phyloP scores from a whole-genome alignment of 305 asterid genomes.

The Fraxinus latifolia region DNA sequence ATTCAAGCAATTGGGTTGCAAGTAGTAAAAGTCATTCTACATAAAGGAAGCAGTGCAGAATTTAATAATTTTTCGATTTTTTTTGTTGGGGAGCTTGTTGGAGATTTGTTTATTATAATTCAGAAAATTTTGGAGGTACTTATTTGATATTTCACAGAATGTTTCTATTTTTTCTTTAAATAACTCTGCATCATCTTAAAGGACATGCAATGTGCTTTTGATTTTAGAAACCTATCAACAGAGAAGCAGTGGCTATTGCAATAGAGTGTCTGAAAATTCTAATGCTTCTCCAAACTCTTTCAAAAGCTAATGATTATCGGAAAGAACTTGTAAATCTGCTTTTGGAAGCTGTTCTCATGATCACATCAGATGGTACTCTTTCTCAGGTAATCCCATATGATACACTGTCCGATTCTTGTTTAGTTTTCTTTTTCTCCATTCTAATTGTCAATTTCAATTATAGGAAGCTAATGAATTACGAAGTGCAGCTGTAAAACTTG shows the following conservation, averaged over 20 bases:
- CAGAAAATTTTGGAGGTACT: conserved; percentile 55
- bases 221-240: conserved; percentile 55
- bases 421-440: conserved; percentile 15
- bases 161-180: not conserved
- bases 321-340: conserved; percentile 65
- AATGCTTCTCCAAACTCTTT: conserved; percentile 68
- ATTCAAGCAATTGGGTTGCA: conserved; percentile 85
- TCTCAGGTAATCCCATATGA: conserved; percentile 54
- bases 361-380: conserved; percentile 46
- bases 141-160: conserved; percentile 7
- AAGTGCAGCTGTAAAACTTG: conserved; percentile 58
- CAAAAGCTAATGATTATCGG: conserved; percentile 57
- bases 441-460: conserved; percentile 29
- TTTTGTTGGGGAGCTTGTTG: conserved; percentile 82
- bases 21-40: conserved; percentile 63
- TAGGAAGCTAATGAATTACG: conserved; percentile 71
- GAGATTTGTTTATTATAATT: conserved; percentile 47
- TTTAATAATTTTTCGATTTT: conserved; percentile 51
- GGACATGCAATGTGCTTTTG: conserved; percentile 30
- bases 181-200: conserved; percentile 21
- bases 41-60: conserved; percentile 51
- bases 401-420: conserved; percentile 12
- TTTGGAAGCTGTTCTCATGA: conserved; percentile 73
- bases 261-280: conserved; percentile 86
- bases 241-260: conserved; percentile 68